phyloP scores from a whole-genome alignment of 2,329 filamentous ascomycete genomes.

The Colletotrichum tropicale region DNA sequence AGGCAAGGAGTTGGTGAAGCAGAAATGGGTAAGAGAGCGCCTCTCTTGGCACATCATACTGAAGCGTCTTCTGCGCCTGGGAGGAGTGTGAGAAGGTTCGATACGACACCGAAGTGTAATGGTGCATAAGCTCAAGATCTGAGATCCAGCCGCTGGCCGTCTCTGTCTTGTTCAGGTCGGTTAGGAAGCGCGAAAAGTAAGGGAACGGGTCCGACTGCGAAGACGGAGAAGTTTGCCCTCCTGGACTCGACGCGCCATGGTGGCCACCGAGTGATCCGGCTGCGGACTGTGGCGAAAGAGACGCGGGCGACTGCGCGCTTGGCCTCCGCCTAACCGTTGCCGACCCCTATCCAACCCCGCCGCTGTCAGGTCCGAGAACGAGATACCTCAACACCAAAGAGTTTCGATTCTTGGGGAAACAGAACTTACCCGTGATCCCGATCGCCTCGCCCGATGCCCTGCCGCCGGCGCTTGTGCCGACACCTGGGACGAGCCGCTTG shows the following conservation, averaged over 20 bases:
- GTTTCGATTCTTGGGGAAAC: neutral
- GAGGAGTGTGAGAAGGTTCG: constrained; percentile 29
- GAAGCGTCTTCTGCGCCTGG: constrained; percentile 23
- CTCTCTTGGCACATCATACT: constrained; percentile 29
- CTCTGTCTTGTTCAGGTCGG: constrained; percentile 22
- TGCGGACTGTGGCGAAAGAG: constrained; percentile 11
- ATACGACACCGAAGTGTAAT: constrained; percentile 35
- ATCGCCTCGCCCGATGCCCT: neutral
- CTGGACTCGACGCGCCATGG: neutral
- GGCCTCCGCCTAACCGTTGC: neutral
- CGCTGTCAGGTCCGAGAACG: constrained; percentile 6
- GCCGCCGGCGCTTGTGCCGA: neutral
- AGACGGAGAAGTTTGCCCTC: neutral
- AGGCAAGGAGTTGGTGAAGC: constrained; percentile 35
- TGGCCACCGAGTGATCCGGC: constrained; percentile 2
- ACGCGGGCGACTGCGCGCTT: constrained; percentile 11
- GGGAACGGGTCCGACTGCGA: constrained; percentile 18
- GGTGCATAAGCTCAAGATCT: constrained; percentile 41
- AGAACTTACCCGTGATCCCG: constrained; percentile 3
- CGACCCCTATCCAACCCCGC: neutral
- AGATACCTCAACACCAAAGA: neutral
- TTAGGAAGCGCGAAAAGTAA: constrained; percentile 28
- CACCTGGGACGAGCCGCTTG: neutral
- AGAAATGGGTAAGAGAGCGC: constrained; percentile 31
- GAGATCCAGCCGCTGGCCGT: constrained; percentile 32